Evolutionary conservation across 2,329 filamentous ascomycete species (phyloP).

Genomic region (Ceratocystis huliohia): DNA sequence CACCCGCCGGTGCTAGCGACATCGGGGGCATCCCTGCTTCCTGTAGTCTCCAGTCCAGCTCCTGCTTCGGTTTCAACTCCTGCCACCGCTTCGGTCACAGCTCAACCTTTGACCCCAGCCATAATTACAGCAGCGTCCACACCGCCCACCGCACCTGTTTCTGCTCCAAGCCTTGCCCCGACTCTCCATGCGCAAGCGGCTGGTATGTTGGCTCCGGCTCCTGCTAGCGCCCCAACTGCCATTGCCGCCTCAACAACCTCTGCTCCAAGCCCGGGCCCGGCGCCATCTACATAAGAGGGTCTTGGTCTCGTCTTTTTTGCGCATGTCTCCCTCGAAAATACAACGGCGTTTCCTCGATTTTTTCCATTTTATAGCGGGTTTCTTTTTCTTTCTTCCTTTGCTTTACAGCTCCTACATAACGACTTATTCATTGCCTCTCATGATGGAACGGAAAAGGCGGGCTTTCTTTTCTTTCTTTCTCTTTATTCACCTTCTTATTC

Average conservation of each 20-base stretch:
- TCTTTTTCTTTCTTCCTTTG: conserved; percentile 7
- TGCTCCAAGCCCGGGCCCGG: too few relatives aligned
- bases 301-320: too few relatives aligned
- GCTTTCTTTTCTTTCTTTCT: background rate
- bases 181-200: background rate
- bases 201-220: background rate
- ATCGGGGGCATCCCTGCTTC: too few relatives aligned
- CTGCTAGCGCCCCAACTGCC: too few relatives aligned
- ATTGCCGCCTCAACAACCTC: too few relatives aligned
- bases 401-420: background rate
- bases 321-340: conserved; percentile 1
- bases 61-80: background rate
- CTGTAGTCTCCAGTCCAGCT: background rate
- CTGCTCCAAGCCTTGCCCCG: background rate
- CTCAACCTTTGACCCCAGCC: background rate
- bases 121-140: background rate
- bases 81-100: background rate
- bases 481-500: background rate
- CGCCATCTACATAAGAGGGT: too few relatives aligned
- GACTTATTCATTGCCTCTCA: background rate
- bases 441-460: conserved; percentile 2
- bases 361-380: background rate
- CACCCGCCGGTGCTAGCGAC: too few relatives aligned
- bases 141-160: background rate
- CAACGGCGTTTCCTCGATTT: background rate